Conservation (phyloP, 257 asterid genomes). For the Solanum stenotomum region DNA sequence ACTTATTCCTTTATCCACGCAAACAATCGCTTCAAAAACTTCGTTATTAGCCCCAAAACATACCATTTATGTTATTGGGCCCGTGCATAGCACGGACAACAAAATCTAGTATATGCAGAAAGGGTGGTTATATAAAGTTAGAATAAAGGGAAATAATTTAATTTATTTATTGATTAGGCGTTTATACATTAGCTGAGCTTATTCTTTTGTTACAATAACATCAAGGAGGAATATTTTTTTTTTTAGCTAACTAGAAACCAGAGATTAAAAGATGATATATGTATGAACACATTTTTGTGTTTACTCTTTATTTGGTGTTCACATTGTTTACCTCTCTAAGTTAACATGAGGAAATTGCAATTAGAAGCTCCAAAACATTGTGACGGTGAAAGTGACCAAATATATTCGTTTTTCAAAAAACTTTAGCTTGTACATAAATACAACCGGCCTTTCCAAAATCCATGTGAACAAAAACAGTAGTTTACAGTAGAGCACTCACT, state of each 20-base stretch:
- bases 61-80: too few species aligned
- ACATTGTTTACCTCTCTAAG: background rate
- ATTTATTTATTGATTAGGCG: background rate
- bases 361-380: background rate
- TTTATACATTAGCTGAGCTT: background rate
- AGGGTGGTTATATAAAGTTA: background rate
- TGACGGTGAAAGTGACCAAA: background rate
- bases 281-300: background rate
- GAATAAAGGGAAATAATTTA: background rate
- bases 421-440: background rate
- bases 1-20: too few species aligned
- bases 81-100: too few species aligned
- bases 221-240: background rate
- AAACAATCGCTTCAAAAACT: too few species aligned
- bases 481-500: background rate
- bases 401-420: background rate
- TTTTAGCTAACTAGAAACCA: background rate
- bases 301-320: background rate
- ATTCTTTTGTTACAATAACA: background rate
- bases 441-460: background rate
- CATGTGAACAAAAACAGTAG: background rate
- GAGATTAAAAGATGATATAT: background rate
- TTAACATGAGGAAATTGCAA: background rate
- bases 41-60: too few species aligned
- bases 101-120: background rate